Base-by-base conservation (phyloP, 371 early-diverging fungal genomes). In the Parasitella parasitica region DNA sequence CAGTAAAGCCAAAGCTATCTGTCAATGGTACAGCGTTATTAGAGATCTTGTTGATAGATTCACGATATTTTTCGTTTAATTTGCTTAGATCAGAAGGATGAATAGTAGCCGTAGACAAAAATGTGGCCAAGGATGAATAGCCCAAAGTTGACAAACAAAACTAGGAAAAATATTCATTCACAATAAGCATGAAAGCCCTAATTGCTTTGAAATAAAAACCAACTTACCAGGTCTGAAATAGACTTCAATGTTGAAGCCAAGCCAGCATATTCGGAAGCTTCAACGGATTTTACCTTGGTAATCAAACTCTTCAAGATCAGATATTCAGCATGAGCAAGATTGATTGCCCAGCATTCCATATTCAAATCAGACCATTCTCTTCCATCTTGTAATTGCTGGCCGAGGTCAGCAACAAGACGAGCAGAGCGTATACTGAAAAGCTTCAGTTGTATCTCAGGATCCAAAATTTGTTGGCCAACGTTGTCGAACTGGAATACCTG, bases 1-100 rank as follows among this genome's bases (percentile, higher is more conserved):
- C 93, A 0, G 85, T 65, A 38, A 88, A 80, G 12, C 81, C 89
- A 74, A 90, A 89, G 2, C 89, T 80, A 54, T 91, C 92, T 9
- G 87, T 86, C 54, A 91, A 71, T 0, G 82, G 79, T 34, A 91
- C 73, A 2, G 85, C 87, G 60, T 88, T 77, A 3, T 69, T 72
- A n/a, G 91, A 76, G 18, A 93, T 30, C 0, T 38, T 8, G 22
- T 60, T 24, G 12, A 81, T 54, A 4, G 60, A 20, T 3, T 30
- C 39, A 39, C 72, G 73, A n/a, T 70, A 75, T 9, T 54, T 52
- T 8, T 57, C 58, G 16, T 73, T 66, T 18, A 81, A 48, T 7
- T 41, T 39, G 8, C 59, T 43, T n/a, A 76, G 49, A 28, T 69
- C 71, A 18, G 57, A 60, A 15, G 71, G 67, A 35, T 50, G 34